phyloP scores from a whole-genome alignment of 2,329 filamentous ascomycete species.

The Colletotrichum sp. region DNA sequence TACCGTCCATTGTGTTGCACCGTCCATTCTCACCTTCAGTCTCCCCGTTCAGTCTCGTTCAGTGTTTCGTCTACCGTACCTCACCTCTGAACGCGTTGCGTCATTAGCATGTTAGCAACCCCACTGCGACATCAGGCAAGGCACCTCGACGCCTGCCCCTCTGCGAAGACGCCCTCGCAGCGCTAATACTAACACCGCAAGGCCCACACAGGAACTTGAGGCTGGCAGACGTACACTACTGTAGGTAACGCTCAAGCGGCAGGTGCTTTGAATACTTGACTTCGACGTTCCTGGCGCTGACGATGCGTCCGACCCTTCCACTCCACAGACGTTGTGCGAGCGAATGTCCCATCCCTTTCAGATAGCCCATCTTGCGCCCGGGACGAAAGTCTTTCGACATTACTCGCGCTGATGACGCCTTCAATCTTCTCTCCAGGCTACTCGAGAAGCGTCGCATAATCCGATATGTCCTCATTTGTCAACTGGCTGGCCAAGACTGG shows the following conservation, averaged over 20 bases:
- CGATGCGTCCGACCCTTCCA: neutral
- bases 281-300: neutral
- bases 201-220: neutral
- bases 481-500: too few species aligned
- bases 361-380: neutral
- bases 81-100: neutral
- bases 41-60: neutral
- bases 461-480: too few species aligned
- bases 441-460: too few species aligned
- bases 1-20: neutral
- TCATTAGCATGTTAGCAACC: neutral
- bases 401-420: too few species aligned
- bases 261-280: neutral
- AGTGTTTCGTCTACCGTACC: neutral
- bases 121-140: neutral
- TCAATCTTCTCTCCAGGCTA: too few species aligned
- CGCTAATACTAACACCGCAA: neutral
- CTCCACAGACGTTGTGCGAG: neutral
- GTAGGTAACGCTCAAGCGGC: neutral
- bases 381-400: neutral
- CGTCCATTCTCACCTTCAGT: neutral
- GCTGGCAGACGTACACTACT: neutral
- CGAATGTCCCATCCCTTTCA: neutral
- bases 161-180: neutral
- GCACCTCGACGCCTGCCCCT: neutral